Conservation (phyloP, 805 yeast species). For the Peterozyma toletana region DNA sequence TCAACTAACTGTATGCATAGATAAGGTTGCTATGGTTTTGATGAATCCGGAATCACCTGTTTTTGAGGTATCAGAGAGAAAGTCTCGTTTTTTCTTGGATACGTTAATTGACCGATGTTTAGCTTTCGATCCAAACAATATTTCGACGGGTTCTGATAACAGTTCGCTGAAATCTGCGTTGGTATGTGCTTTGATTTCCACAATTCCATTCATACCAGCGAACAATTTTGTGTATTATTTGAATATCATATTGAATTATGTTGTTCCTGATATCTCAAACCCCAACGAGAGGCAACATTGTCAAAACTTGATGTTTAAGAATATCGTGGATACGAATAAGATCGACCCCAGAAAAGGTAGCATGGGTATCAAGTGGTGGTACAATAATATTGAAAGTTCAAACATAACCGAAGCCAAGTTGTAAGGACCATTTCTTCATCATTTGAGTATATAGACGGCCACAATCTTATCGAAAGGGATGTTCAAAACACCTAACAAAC, state of each 20-base stretch:
- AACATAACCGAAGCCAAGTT: background rate
- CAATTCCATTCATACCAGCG: slow-evolving; percentile 46
- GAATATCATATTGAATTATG: slow-evolving; percentile 28
- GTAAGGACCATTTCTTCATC: background rate
- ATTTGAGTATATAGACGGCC: too few species aligned
- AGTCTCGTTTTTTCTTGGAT: background rate
- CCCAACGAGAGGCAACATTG: slow-evolving; percentile 30
- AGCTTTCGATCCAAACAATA: background rate
- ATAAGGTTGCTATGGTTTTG: background rate
- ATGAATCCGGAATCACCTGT: background rate
- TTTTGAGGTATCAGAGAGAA: background rate
- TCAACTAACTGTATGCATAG: slow-evolving; percentile 1
- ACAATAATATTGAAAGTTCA: slow-evolving; percentile 22
- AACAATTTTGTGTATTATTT: slow-evolving; percentile 38
- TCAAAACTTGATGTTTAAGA: slow-evolving; percentile 39
- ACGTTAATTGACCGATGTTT: background rate
- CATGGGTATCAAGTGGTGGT: slow-evolving; percentile 60
- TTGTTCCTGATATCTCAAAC: slow-evolving; percentile 18
- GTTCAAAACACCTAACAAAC: too few species aligned
- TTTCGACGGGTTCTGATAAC: background rate
- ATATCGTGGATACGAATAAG: slow-evolving; percentile 41
- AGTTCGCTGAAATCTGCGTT: slow-evolving; percentile 38
- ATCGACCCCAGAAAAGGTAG: slow-evolving; percentile 50
- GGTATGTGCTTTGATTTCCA: slow-evolving; percentile 36
- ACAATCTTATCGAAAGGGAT: too few species aligned